Base-by-base conservation (phyloP, 352 stramenopile genomes). In the Phytophthora rubi region DNA sequence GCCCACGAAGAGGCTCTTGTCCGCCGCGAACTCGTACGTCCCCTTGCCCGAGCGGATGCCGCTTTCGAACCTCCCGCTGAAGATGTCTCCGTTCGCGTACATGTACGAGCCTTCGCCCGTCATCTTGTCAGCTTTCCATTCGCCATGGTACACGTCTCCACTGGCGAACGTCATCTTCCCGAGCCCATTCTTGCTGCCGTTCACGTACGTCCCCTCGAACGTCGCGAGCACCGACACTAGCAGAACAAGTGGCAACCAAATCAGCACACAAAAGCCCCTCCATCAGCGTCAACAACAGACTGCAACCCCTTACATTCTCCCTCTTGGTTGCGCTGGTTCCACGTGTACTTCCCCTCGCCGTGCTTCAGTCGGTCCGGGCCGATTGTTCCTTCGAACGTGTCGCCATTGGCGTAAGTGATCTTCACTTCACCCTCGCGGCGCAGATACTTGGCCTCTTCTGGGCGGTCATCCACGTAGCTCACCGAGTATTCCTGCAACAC, bases 121-220 rank as follows among this genome's bases (percentile, higher is more conserved):
- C 80, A 97, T 96, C 60, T 80, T 83, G 66, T 94, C 81, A 26
- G 83, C 68, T 66, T 87, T 83, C 92, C 92, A 98, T 64, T 97
- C 86, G 52, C 93, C 93, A 54, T 96, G 89, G 63, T 97, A 98
- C 51, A 80, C 79, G 59, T 98, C 91, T 30, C 91, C 93, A 55
- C 96, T 97, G 2, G 91, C 88, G 60, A 97, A 98, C 6, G 80
- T 89, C 90, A 98, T 98, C 69, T 96, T 96, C n/a, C 93, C 93
- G 3, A 94, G 69, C 37, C 93, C 93, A 16, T 88, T 77, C 76
- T 94, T 95, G 70, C 77, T 81, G 33, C 93, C 91, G 60, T 95
- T 81, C 35, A 88, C 80, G 68, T 98, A 98, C 13, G 78, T 77
- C 52, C 94, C 94, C 65, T 97, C 90, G 69, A 94, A 98, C 21